Evolutionary conservation across 2,329 filamentous ascomycete genomes (phyloP).

Genomic region (Colletotrichum godetiae): DNA sequence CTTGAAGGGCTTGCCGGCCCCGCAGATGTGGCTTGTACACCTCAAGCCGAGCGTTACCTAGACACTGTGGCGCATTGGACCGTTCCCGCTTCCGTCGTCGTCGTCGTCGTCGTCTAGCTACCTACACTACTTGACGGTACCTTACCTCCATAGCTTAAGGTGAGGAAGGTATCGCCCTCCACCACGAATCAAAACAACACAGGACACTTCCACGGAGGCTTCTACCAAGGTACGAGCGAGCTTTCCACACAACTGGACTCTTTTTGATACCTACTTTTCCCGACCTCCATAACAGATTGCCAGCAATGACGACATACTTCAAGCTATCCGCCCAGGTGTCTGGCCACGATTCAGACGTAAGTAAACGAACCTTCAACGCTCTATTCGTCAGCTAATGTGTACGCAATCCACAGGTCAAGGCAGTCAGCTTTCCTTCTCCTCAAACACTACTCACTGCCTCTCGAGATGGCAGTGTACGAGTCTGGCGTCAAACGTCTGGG

Average conservation of each 20-base stretch:
- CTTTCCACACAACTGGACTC: slow-evolving; percentile 1
- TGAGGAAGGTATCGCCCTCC: neutral
- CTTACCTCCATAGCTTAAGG: neutral
- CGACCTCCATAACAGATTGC: neutral
- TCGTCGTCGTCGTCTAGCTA: slow-evolving; percentile 32
- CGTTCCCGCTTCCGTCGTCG: slow-evolving; percentile 31
- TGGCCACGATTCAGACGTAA: slow-evolving; percentile 94
- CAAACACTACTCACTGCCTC: slow-evolving; percentile 85
- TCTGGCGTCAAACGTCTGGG: slow-evolving; percentile 79
- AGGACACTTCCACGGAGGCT: neutral
- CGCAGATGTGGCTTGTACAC: slow-evolving; percentile 15
- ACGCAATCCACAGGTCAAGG: slow-evolving; percentile 76
- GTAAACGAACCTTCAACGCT: slow-evolving; percentile 42
- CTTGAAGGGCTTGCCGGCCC: slow-evolving; percentile 12
- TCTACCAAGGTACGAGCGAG: slow-evolving; percentile 14
- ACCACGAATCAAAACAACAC: neutral
- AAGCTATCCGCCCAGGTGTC: slow-evolving; percentile 91
- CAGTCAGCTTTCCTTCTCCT: slow-evolving; percentile 80
- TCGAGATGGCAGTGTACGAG: slow-evolving; percentile 87
- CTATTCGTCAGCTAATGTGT: slow-evolving; percentile 5
- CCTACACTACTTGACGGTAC: neutral
- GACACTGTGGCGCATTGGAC: slow-evolving; percentile 28
- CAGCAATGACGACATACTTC: slow-evolving; percentile 80
- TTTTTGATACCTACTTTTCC: neutral
- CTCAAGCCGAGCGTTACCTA: neutral